Base-by-base conservation (phyloP, 2,329 filamentous ascomycete genomes). In the Neodidymelliopsis sp. region DNA sequence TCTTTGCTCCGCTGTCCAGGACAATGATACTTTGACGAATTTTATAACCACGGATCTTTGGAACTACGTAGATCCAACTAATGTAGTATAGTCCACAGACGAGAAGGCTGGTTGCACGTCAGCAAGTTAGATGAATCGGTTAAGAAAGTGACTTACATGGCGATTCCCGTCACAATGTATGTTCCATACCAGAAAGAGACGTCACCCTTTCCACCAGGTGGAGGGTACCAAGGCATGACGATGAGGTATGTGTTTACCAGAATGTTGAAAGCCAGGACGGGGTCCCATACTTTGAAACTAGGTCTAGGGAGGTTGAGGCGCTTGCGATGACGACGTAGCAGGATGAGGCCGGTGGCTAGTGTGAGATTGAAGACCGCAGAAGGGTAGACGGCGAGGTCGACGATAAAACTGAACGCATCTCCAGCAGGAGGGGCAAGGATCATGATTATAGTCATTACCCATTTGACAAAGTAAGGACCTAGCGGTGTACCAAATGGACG, bases 131-230 rank as follows among this genome's bases (percentile, higher is more conserved):
- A 6, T 4, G 11, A 34, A 10, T 2, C 19, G 5, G 8, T 20
- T 12, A 9, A 4, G 18, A 10, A 9, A 13, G n/a, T 40, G n/a
- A 81, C 82, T 76, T 74, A 85, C 82, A 88, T 79, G 16, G 69
- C 83, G 49, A 89, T 79, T 0, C 86, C 85, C 0, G 82, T 79
- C 0, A 84, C 81, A 13, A 81, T 78, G 56, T 89, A 89, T 0
- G 85, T 89, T 1, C 78, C 85, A 54, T 89, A 90, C 83, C 84
- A 90, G 67, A 90, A 90, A 47, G 81, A 85, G 1, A 90, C 86
- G 48, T 86, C 81, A 0, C 86, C 87, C 0, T 80, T 83, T 24
- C 87, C 87, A 0, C 74, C 78, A 1, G 75, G 73, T 0, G 87
- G 87, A 2, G 86, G 87, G 54, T 84, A 87, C 87, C 86, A 90